Evolutionary conservation across 192 early-diverging fungal species (phyloP).

Genomic region (Fimicolochytrium jonesii): DNA sequence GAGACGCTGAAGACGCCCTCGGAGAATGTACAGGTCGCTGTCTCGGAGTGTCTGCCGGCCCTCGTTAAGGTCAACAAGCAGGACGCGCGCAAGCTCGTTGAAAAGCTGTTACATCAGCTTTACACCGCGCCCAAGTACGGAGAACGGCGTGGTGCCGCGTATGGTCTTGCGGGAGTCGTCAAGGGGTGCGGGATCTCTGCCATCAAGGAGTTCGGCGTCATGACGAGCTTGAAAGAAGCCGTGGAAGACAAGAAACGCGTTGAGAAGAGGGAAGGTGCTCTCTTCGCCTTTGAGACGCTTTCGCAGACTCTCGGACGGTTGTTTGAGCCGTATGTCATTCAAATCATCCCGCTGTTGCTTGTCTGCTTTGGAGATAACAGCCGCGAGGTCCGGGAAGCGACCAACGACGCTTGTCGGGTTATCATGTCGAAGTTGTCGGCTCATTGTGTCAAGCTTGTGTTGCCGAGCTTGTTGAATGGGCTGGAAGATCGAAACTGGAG

Average conservation of each 20-base stretch:
- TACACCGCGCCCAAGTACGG: slow-evolving; percentile 78
- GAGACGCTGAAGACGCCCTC: slow-evolving; percentile 90
- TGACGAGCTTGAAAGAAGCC: slow-evolving; percentile 74
- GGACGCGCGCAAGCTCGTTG: slow-evolving; percentile 55
- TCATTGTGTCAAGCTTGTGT: slow-evolving; percentile 93
- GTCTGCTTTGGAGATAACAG: slow-evolving; percentile 82
- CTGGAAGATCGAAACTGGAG: slow-evolving; percentile 89
- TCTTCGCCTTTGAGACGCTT: slow-evolving; percentile 91
- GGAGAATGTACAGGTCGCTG: slow-evolving; percentile 91
- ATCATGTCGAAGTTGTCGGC: slow-evolving; percentile 95
- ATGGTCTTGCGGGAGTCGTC: slow-evolving; percentile 90
- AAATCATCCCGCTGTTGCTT: slow-evolving; percentile 85
- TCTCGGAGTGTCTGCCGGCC: slow-evolving; percentile 89
- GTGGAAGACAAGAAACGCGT: slow-evolving; percentile 73
- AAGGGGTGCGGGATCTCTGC: slow-evolving; percentile 86
- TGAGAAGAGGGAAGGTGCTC: slow-evolving; percentile 82
- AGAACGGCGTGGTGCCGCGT: slow-evolving; percentile 87
- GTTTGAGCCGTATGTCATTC: slow-evolving; percentile 96
- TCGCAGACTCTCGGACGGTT: slow-evolving; percentile 78
- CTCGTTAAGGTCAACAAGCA: slow-evolving; percentile 72
- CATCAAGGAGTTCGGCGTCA: slow-evolving; percentile 79
- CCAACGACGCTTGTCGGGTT: slow-evolving; percentile 78
- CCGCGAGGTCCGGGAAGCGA: slow-evolving; percentile 84
- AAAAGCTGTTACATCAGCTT: slow-evolving; percentile 62
- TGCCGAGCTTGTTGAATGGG: slow-evolving; percentile 85